A percentile compares a stretch with the other conserved stretches of the same genome.
Conservation (phyloP, 106 monocot species). For the Allium cepa region DNA sequence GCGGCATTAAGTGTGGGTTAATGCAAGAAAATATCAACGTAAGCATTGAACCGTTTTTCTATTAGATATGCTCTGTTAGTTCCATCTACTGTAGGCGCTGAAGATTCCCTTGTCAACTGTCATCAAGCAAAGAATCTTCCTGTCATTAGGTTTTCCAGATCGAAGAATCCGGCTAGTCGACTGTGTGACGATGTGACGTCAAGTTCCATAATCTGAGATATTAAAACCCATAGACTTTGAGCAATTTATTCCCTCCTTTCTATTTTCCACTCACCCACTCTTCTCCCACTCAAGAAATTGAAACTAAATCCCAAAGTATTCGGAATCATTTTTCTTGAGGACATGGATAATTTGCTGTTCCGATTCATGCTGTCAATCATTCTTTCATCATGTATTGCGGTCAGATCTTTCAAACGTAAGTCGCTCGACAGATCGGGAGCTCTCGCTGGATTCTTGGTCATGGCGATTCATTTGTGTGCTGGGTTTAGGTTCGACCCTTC, state of each 20-base stretch:
- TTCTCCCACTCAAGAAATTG: background rate
- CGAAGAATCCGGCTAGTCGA: too few species aligned
- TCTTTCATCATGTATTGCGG: slow-evolving; percentile 34
- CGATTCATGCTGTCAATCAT: slow-evolving; percentile 21
- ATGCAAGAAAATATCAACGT: too few species aligned
- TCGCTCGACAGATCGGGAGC: slow-evolving; percentile 74
- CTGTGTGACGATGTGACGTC: too few species aligned
- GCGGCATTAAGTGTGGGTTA: too few species aligned
- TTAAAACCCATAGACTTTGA: too few species aligned
- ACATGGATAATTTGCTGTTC: slow-evolving; percentile 11
- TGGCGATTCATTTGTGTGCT: slow-evolving; percentile 63
- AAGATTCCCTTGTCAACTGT: too few species aligned
- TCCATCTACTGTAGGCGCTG: too few species aligned
- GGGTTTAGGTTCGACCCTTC: slow-evolving; percentile 46
- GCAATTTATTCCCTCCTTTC: background rate
- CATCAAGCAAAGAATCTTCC: too few species aligned
- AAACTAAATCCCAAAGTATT: background rate
- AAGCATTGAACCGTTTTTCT: too few species aligned
- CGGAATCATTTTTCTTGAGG: background rate
- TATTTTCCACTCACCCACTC: background rate
- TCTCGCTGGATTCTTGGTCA: slow-evolving; percentile 61
- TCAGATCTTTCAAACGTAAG: slow-evolving; percentile 33
- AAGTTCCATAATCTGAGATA: too few species aligned
- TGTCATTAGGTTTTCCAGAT: too few species aligned
- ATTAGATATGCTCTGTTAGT: too few species aligned